Evolutionary conservation across 1,284 basidiomycete species (phyloP).

Genomic region (Papiliotrema nemorosa): DNA sequence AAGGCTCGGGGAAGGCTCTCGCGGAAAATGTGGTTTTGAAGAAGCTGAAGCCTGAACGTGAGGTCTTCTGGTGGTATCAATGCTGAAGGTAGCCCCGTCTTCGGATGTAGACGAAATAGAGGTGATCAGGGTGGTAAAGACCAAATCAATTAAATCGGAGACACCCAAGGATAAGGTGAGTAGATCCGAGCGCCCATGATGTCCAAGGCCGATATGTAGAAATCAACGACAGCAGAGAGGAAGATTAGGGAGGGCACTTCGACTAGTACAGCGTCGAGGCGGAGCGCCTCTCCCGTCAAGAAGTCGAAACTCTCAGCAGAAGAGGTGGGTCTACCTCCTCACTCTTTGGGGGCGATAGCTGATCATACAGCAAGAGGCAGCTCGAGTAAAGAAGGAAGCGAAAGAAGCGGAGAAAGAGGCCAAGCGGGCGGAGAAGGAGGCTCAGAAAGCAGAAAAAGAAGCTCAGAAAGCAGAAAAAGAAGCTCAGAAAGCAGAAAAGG

Average conservation of each 20-base stretch:
- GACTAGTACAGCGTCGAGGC: slow-evolving; percentile 20
- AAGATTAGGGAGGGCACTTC: slow-evolving; percentile 27
- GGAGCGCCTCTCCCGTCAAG: slow-evolving; percentile 34
- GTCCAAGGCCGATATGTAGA: background rate
- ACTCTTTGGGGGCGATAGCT: background rate
- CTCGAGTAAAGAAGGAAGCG: slow-evolving; percentile 27
- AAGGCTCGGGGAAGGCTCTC: slow-evolving; percentile 9
- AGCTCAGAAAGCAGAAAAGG: background rate
- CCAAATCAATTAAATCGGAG: background rate
- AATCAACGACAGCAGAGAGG: background rate
- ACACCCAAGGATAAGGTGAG: slow-evolving; percentile 9
- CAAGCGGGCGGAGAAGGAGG: slow-evolving; percentile 25
- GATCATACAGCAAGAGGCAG: slow-evolving; percentile 26
- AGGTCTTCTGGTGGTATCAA: background rate
- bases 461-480: background rate
- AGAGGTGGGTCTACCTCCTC: slow-evolving; percentile 26
- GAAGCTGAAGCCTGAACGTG: slow-evolving; percentile 13
- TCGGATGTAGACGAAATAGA: slow-evolving; percentile 11
- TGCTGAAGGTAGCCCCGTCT: background rate
- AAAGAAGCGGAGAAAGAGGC: slow-evolving; percentile 27
- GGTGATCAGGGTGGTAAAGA: slow-evolving; percentile 28
- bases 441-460: background rate
- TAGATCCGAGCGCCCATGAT: background rate
- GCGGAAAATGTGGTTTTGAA: slow-evolving; percentile 9
- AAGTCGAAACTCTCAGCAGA: slow-evolving; percentile 32